Evolutionary conservation across 805 yeast genomes (phyloP), one percentile per base, ranked within the genome.

Genomic region (Saturnispora sanitii): DNA sequence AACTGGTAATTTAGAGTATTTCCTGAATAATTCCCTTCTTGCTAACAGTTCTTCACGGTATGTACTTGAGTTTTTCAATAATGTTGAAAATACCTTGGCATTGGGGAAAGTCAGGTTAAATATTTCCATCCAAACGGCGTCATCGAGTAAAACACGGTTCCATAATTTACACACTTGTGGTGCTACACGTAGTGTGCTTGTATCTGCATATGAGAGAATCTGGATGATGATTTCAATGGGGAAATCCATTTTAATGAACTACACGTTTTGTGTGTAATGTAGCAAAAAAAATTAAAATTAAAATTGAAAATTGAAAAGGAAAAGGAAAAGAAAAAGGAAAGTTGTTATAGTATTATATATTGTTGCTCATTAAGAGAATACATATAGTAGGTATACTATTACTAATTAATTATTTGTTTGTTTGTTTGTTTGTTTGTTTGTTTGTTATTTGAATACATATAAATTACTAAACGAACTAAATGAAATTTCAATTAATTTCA

Each of bases 81-180:
- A n/a, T n/a, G n/a, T n/a, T n/a, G n/a, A n/a, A n/a, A n/a, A n/a
- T n/a, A n/a, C n/a, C n/a, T n/a, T n/a, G 9, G 26, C 32, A 6
- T 51, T 58, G 1, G 65, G 64, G 46, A 69, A 70, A 36, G 61
- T 57, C 26, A 55, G 47, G 25, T 53, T 53, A 48, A 73, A 73
- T 6, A 73, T 65, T 29, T 59, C 62, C 45, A 57, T 56, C 79
- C 79, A 74, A 20, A 72, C 66, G 9, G 60, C 54, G 41, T 65
- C 62, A 49, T 72, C 73, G 40, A 61, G 60, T 2, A 71, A 61
- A 2, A 69, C 64, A 31, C 46, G 45, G 44, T 66, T 58, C 80
- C 80, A 74, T 34, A 58, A 49, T 38, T 57, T 62, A 46, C 79
- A 73, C 6, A 74, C 80, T 17, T 61, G 46, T 6, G 72, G 59